A percentile compares a stretch with the other conserved stretches of the same genome.
These are phyloP conservation scores for Arbutus unedo DNA, from an alignment of 148 eudicot genomes.

Conservation along the genomic window DNA sequence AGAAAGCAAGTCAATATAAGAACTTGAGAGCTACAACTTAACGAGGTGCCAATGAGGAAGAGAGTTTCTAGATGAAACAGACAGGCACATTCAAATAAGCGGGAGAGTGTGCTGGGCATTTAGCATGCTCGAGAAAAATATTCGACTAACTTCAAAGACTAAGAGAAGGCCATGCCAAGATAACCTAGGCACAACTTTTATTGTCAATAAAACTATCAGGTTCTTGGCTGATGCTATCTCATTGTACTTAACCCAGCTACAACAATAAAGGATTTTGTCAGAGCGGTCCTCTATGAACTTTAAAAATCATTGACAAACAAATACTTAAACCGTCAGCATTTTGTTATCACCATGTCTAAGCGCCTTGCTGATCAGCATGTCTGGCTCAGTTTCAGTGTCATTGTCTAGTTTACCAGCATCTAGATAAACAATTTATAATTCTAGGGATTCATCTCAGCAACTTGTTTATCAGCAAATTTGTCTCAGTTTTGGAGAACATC, in stretches of 20 bases:
- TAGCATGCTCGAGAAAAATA: background rate
- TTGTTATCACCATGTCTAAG: background rate
- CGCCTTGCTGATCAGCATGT: background rate
- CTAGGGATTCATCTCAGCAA: background rate
- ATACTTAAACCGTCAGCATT: background rate
- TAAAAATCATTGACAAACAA: too few species aligned
- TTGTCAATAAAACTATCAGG: background rate
- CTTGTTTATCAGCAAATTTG: background rate
- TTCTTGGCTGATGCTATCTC: background rate
- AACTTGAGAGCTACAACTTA: background rate
- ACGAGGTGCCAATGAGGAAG: background rate
- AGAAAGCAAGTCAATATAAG: background rate
- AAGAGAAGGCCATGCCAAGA: constrained; percentile 7
- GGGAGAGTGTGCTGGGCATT: background rate
- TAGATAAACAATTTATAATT: background rate
- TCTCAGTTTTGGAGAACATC: background rate
- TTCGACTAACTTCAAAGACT: background rate
- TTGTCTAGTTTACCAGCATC: background rate
- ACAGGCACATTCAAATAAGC: background rate
- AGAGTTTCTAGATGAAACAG: background rate
- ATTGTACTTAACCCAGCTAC: background rate
- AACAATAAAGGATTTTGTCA: too few species aligned
- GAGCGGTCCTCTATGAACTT: too few species aligned
- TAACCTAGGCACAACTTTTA: background rate
- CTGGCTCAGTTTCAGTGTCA: background rate